Percentiles rank a stretch among this genome's conserved stretches.
Evolutionary conservation across 345 rosid genomes (phyloP).

Genomic region (Brassica rapa): DNA sequence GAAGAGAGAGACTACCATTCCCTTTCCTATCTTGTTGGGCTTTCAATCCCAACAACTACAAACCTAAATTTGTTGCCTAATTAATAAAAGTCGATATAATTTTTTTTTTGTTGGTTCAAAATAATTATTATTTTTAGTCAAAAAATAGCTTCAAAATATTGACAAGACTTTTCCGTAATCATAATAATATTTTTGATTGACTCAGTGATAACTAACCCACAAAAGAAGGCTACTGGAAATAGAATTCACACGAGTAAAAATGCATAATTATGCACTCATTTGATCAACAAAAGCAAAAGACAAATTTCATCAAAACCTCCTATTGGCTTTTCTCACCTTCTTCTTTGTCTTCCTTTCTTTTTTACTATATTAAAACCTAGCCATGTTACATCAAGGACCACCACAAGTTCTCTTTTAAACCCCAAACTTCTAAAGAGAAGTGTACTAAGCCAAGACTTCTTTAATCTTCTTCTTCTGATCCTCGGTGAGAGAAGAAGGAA

Average conservation of each 20-base stretch:
- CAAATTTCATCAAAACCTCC: constrained; percentile 23
- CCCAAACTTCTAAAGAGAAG: constrained; percentile 16
- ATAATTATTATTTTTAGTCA: neutral
- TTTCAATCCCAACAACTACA: neutral
- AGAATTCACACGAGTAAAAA: constrained; percentile 12
- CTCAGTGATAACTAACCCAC: neutral
- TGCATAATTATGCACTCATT: constrained; percentile 24
- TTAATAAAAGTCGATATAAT: neutral
- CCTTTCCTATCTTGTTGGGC: too few relatives aligned
- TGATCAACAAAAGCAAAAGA: constrained; percentile 22
- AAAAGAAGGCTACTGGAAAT: neutral
- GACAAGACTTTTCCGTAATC: neutral
- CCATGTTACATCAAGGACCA: constrained; percentile 28
- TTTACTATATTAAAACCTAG: constrained; percentile 31
- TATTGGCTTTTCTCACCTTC: constrained; percentile 15
- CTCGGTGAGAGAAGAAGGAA: constrained; percentile 74
- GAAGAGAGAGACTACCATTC: too few relatives aligned
- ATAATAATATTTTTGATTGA: neutral
- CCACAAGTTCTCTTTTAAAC: constrained; percentile 20
- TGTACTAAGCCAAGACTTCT: constrained; percentile 63
- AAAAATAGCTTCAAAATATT: neutral
- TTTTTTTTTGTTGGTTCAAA: neutral
- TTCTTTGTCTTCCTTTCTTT: neutral
- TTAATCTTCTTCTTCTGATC: constrained; percentile 85
- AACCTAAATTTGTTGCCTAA: constrained; percentile 15